Percentiles rank a stretch among this genome's conserved stretches.
Conservation (phyloP, 768 basidiomycete species). For the Asterophora parasitica region DNA sequence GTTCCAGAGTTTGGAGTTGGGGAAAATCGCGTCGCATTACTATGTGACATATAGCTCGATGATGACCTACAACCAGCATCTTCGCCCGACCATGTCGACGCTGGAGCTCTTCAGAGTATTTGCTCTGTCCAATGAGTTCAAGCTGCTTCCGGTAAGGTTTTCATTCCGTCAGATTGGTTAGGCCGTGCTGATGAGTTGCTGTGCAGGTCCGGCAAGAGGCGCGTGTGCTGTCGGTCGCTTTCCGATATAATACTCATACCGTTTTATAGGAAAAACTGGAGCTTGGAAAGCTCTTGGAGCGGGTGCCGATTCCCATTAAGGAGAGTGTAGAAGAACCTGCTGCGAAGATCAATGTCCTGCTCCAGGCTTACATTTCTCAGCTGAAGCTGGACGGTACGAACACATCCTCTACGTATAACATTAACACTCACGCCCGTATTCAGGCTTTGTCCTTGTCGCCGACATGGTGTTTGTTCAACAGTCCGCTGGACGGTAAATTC, state of each 20-base stretch:
- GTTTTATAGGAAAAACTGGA: slow-evolving; percentile 70
- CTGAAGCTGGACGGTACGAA: slow-evolving; percentile 79
- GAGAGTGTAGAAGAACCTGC: slow-evolving; percentile 95
- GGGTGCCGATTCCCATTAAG: slow-evolving; percentile 96
- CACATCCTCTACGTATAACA: neutral
- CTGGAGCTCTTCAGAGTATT: slow-evolving; percentile 95
- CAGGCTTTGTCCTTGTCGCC: slow-evolving; percentile 79
- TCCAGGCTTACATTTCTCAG: slow-evolving; percentile 93
- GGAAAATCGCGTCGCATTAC: slow-evolving; percentile 91
- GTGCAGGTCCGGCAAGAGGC: slow-evolving; percentile 63
- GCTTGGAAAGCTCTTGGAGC: slow-evolving; percentile 82
- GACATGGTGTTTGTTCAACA: slow-evolving; percentile 98
- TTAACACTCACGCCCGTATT: neutral
- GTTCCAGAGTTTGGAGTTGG: slow-evolving; percentile 91
- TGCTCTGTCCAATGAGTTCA: slow-evolving; percentile 94
- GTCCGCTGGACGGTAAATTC: slow-evolving; percentile 79
- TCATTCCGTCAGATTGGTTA: slow-evolving; percentile 2
- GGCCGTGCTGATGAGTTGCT: slow-evolving; percentile 4
- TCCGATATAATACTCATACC: neutral
- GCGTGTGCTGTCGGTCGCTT: slow-evolving; percentile 16
- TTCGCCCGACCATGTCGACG: slow-evolving; percentile 79
- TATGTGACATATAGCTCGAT: slow-evolving; percentile 95
- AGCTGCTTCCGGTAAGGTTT: slow-evolving; percentile 66
- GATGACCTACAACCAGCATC: slow-evolving; percentile 93
- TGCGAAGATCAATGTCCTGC: slow-evolving; percentile 93